Conservation (phyloP, 306 rosid genomes). For the Canavalia ensiformis region DNA sequence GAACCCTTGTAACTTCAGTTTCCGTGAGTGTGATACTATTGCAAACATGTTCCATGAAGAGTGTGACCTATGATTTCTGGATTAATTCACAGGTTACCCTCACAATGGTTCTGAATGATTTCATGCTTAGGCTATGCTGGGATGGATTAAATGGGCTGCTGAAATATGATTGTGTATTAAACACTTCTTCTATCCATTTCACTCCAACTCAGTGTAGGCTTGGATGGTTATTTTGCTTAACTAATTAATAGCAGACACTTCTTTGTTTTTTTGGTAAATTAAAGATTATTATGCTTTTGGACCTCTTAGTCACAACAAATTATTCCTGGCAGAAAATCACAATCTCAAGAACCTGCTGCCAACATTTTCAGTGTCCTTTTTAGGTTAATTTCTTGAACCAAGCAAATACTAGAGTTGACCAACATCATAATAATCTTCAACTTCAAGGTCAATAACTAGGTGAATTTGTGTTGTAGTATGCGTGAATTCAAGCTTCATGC, state of each 20-base stretch:
- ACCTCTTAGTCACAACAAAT: too few species aligned
- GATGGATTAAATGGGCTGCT: slow-evolving; percentile 9
- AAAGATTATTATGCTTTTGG: background rate
- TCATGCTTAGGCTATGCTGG: slow-evolving; percentile 5
- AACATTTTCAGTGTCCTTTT: too few species aligned
- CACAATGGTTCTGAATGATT: background rate
- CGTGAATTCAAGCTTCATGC: too few species aligned
- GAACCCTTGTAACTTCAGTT: background rate
- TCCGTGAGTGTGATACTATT: background rate
- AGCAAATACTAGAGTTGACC: too few species aligned
- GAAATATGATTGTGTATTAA: background rate
- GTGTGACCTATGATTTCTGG: slow-evolving; percentile 14
- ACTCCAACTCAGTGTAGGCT: background rate
- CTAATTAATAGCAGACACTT: background rate
- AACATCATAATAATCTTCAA: too few species aligned
- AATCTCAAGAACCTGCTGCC: too few species aligned
- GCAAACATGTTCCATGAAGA: background rate
- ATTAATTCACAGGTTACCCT: slow-evolving; percentile 9
- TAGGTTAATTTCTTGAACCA: too few species aligned
- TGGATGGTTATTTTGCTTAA: background rate
- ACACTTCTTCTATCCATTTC: background rate
- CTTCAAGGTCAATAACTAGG: too few species aligned
- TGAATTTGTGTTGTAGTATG: too few species aligned
- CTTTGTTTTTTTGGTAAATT: slow-evolving; percentile 5
- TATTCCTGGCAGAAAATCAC: too few species aligned